Base-by-base conservation (phyloP, 345 rosid species). In the Populus tremula region DNA sequence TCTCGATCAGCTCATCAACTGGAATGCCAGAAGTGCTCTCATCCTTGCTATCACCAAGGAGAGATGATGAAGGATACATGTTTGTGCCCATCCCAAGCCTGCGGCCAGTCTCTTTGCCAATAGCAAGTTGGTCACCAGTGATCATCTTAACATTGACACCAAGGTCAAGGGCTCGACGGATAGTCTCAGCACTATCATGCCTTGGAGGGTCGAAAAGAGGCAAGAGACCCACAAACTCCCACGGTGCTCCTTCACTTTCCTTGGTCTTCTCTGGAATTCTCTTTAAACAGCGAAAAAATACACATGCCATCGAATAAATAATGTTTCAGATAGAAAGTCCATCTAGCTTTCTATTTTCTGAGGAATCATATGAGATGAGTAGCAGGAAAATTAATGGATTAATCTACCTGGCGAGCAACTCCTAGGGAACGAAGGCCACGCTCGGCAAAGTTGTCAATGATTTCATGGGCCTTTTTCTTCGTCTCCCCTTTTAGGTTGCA, bases 91-190 rank as follows among this genome's bases (percentile, higher is more conserved):
- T 92, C 62, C 98, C 97, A 43, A 93, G 94, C 73, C 98, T 90
- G 65, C 97, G 91, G 33, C 99, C 98, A 11, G 99, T 95, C 73
- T 95, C 99, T 85, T 95, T 95, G 17, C 91, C 99, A 56, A 94
- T 93, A 70, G 98, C 92, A 70, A 91, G 94, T 71, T 91, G 94
- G 80, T 91, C 94, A 45, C 79, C 98, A 1, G 97, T 94, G 71
- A 94, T 94, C 98, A 94, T 94, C 89, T 94, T 94, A 78, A 94
- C 98, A 69, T 92, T 94, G 67, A 94, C 98, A 70, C 97, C 98
- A 13, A 94, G 98, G 38, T 91, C 81, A 66, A 94, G 89, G 80
- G 97, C 98, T 77, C 89, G 86, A 59, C 94, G 91, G 63, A 94
- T 94, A 73, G 98, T 94, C 84, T 94, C 98, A 47, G 97, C 98